Percentiles rank a stretch among this genome's conserved stretches.
phyloP scores from a whole-genome alignment of 257 asterid genomes.

The Nicotiana knightiana region DNA sequence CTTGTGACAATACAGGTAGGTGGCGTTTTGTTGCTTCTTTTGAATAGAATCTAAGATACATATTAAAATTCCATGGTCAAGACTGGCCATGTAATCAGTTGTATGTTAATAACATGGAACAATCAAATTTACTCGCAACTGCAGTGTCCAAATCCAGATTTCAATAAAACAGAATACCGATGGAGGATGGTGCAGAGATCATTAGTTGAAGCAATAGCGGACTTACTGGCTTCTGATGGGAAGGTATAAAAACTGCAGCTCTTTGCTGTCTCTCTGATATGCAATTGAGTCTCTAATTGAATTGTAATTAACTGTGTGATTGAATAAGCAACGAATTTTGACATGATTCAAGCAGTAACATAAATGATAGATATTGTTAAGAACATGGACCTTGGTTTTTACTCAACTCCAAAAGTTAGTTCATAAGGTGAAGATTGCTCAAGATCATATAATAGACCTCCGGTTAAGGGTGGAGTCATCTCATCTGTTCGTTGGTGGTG shows the following conservation, averaged over 20 bases:
- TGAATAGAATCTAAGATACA: background rate
- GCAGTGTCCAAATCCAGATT: conserved; percentile 99
- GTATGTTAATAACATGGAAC: background rate
- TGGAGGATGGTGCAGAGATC: conserved; percentile 91
- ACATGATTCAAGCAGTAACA: background rate
- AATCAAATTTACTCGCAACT: conserved; percentile 5
- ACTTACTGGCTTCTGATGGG: conserved; percentile 54
- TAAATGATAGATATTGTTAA: background rate
- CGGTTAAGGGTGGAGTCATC: no score
- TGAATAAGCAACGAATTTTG: background rate
- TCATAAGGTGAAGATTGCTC: background rate
- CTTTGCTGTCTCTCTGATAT: background rate
- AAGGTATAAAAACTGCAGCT: conserved; percentile 36
- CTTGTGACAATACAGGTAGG: conserved; percentile 82
- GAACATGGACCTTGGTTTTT: background rate
- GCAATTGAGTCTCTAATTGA: background rate
- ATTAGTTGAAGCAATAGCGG: conserved; percentile 78
- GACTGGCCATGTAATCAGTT: background rate
- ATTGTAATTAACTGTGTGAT: background rate
- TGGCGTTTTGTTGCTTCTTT: background rate
- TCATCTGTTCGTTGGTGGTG: no score
- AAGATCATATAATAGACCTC: background rate
- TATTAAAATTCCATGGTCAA: background rate
- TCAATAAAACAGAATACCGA: conserved; percentile 71
- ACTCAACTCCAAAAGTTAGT: background rate